Evolutionary conservation across 805 yeast genomes (phyloP).

Genomic region (Komagataella pastoris): DNA sequence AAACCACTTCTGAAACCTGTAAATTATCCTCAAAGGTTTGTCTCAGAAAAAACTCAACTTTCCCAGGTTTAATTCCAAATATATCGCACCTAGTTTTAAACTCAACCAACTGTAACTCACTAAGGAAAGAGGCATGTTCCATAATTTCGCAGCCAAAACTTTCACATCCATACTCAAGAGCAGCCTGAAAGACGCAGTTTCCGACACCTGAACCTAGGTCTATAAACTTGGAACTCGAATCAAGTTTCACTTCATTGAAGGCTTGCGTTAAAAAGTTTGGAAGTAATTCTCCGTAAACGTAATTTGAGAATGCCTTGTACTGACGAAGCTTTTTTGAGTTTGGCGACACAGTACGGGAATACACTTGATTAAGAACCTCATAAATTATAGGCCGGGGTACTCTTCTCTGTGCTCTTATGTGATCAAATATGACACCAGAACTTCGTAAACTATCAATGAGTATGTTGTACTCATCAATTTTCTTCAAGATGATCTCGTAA

Average conservation of each 20-base stretch:
- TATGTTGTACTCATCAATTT: slow-evolving; percentile 30
- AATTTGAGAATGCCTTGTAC: slow-evolving; percentile 80
- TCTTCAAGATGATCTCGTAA: slow-evolving; percentile 12
- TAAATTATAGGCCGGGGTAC: slow-evolving; percentile 36
- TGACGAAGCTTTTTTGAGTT: slow-evolving; percentile 45
- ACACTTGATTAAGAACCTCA: slow-evolving; percentile 59
- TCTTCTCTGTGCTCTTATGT: slow-evolving; percentile 6
- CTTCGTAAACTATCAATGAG: slow-evolving; percentile 19
- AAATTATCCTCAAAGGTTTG: slow-evolving; percentile 63
- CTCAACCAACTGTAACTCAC: slow-evolving; percentile 45
- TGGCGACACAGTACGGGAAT: slow-evolving; percentile 71
- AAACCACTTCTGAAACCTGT: slow-evolving; percentile 37
- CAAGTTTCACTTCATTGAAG: slow-evolving; percentile 43
- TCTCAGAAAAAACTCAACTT: slow-evolving; percentile 41
- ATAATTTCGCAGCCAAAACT: slow-evolving; percentile 89
- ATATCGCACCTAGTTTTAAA: slow-evolving; percentile 41
- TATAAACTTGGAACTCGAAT: slow-evolving; percentile 46
- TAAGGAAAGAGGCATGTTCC: slow-evolving; percentile 65
- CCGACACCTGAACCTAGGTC: slow-evolving; percentile 95
- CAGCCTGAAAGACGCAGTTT: slow-evolving; percentile 81
- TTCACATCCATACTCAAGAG: slow-evolving; percentile 70
- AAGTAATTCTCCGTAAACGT: slow-evolving; percentile 82
- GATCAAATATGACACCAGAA: slow-evolving; percentile 2
- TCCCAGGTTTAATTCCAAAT: slow-evolving; percentile 52
- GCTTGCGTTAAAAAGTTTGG: slow-evolving; percentile 66